Evolutionary conservation across 2,329 filamentous ascomycete genomes (phyloP).

Genomic region (Alternaria panax): DNA sequence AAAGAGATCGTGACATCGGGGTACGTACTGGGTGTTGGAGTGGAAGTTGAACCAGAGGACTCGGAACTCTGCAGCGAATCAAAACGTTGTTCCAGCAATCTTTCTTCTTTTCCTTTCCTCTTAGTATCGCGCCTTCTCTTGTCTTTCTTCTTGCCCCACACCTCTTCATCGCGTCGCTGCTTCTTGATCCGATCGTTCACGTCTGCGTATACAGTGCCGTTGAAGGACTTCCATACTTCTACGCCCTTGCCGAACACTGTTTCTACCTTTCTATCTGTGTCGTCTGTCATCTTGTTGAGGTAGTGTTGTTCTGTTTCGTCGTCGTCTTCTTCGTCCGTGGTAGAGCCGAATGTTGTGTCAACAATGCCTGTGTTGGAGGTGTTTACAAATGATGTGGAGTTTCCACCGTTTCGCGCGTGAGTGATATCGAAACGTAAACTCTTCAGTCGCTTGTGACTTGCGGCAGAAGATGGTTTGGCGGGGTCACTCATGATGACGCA

Average conservation of each 20-base stretch:
- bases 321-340: conserved; percentile 20
- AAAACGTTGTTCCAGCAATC: neutral
- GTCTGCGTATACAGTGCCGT: conserved; percentile 18
- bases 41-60: neutral
- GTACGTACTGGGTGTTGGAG: neutral
- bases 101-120: neutral
- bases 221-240: conserved; percentile 12
- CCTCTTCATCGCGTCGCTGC: conserved; percentile 2
- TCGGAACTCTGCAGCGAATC: neutral
- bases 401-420: conserved; percentile 12
- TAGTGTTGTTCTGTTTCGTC: conserved; percentile 4
- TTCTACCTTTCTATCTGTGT: conserved; percentile 4
- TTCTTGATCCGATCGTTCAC: conserved; percentile 12
- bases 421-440: conserved; percentile 2
- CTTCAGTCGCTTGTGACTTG: neutral
- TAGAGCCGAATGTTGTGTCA: conserved; percentile 8
- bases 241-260: conserved; percentile 19
- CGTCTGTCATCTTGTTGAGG: conserved; percentile 16
- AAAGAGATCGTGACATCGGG: neutral
- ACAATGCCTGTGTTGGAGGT: neutral
- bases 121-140: neutral
- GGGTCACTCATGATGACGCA: neutral
- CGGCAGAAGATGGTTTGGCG: neutral
- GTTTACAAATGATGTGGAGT: neutral
- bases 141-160: conserved; percentile 4